These are phyloP conservation scores for Fraxinus baroniana DNA, from an alignment of 305 asterid species.

Conservation along the genomic window DNA sequence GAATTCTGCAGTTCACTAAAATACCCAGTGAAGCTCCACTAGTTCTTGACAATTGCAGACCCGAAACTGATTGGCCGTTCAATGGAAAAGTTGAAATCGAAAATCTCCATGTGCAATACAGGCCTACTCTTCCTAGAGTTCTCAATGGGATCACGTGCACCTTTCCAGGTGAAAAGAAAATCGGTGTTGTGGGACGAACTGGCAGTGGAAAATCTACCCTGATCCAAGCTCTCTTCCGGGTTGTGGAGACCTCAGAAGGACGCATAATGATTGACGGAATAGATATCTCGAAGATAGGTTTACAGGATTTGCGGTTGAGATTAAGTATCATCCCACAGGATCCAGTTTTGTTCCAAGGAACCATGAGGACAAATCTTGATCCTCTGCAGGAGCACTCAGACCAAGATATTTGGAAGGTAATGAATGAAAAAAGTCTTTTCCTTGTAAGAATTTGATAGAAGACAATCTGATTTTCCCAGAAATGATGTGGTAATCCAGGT, in stretches of 20 bases:
- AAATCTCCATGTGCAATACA: slow-evolving; percentile 66
- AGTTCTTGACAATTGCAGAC: slow-evolving; percentile 49
- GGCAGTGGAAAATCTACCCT: slow-evolving; percentile 90
- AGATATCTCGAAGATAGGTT: slow-evolving; percentile 61
- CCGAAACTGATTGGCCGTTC: slow-evolving; percentile 55
- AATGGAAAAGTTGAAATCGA: slow-evolving; percentile 54
- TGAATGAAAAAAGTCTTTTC: neutral
- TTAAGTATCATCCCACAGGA: slow-evolving; percentile 86
- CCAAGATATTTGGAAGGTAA: slow-evolving; percentile 75
- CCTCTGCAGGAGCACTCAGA: slow-evolving; percentile 64
- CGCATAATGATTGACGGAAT: slow-evolving; percentile 65
- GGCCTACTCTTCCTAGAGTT: slow-evolving; percentile 61
- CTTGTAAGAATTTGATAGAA: neutral
- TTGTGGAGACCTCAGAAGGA: slow-evolving; percentile 70
- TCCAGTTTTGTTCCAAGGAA: slow-evolving; percentile 78
- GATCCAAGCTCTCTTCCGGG: slow-evolving; percentile 83
- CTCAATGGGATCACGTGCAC: slow-evolving; percentile 74
- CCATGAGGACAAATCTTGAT: slow-evolving; percentile 73
- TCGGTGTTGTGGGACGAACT: slow-evolving; percentile 81
- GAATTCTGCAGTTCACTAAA: slow-evolving; percentile 63
- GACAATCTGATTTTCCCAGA: neutral
- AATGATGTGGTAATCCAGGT: slow-evolving; percentile 39
- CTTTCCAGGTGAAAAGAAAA: slow-evolving; percentile 60
- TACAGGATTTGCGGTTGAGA: slow-evolving; percentile 68
- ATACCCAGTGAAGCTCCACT: slow-evolving; percentile 71